Base-by-base conservation (phyloP, 495 filamentous ascomycete genomes). In the Aspergillus affinis region DNA sequence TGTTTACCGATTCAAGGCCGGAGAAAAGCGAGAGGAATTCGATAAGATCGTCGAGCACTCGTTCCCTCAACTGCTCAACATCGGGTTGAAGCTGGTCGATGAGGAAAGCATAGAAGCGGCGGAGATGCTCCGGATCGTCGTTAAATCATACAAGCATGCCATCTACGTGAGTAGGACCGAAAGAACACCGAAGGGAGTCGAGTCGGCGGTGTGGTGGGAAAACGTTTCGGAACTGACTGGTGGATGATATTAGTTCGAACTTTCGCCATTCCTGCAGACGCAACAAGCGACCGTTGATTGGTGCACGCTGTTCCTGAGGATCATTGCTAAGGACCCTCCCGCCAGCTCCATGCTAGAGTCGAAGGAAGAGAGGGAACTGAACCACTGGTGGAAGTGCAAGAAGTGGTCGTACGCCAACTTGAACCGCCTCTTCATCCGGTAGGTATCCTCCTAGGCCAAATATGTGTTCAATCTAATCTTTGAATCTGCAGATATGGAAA, bases 301-400 rank as follows among this genome's bases (percentile, higher is more conserved):
- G 94, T 97, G 92, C 68, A 90, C 91, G 13, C 81, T 98, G 66
- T 98, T 98, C 81, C 79, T 98, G 54, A 84, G 88, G 48, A 89
- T 94, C 32, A 89, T 98, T 26, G 87, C 87, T 45, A 98, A 98
- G 73, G 80, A 89, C 30, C 86, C 90, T 54, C 94, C 94, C 0
- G 81, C 86, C 46, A 86, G 78, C 61, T 86, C 91, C 6, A 86
- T 98, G 82, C 70, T 80, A 54, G 93, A 96, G 47, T 91, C 96
- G 48, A 77, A 88, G 47, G 85, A 90, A 19, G 95, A 98, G 68
- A 85, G 95, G 27, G 95, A 97, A 71, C 81, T 85, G 56, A 92
- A 96, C 70, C 91, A 97, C 70, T 98, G 94, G 93, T 98, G 94
- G 93, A 98, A 98, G 82, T 90, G 92, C 55, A 98, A 98, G 88